These are phyloP conservation scores for Oryza nivara DNA, from an alignment of 176 grass and related monocot genomes.

Conservation along the genomic window DNA sequence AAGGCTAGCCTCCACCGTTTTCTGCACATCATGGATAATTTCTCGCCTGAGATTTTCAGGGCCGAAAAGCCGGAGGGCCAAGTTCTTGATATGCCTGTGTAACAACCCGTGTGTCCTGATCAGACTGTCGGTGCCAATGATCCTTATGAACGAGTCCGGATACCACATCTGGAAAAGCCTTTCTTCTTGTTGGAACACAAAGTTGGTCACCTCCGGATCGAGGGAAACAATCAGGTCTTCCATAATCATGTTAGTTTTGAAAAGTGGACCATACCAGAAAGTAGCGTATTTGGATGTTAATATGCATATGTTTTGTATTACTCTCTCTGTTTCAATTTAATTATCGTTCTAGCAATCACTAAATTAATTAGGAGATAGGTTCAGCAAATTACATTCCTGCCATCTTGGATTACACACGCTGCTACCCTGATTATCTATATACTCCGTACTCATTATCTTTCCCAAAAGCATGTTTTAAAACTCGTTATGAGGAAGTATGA, in stretches of 20 bases:
- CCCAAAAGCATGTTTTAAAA: too few species aligned
- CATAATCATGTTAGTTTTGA: slow-evolving; percentile 50
- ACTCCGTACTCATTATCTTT: too few species aligned
- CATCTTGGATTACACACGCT: too few species aligned
- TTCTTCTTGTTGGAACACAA: slow-evolving; percentile 57
- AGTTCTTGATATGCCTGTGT: background rate
- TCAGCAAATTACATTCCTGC: too few species aligned
- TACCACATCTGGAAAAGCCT: slow-evolving; percentile 59
- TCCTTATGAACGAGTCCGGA: slow-evolving; percentile 48
- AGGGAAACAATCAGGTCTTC: slow-evolving; percentile 46
- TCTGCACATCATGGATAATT: slow-evolving; percentile 47
- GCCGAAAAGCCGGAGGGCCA: slow-evolving; percentile 53
- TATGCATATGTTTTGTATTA: too few species aligned
- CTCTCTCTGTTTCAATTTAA: too few species aligned
- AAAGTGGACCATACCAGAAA: slow-evolving; percentile 56
- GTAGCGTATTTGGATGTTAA: too few species aligned
- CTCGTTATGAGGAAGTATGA: too few species aligned
- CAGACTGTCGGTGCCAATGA: slow-evolving; percentile 43
- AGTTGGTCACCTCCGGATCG: slow-evolving; percentile 39
- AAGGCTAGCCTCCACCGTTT: slow-evolving; percentile 3
- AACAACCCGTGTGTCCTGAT: too few species aligned
- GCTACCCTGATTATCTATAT: too few species aligned
- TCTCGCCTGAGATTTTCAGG: slow-evolving; percentile 38
- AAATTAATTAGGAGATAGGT: too few species aligned
- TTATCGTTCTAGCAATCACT: too few species aligned